Evolutionary conservation across 2,329 filamentous ascomycete genomes (phyloP).

Genomic region (Cladosporium sp.): DNA sequence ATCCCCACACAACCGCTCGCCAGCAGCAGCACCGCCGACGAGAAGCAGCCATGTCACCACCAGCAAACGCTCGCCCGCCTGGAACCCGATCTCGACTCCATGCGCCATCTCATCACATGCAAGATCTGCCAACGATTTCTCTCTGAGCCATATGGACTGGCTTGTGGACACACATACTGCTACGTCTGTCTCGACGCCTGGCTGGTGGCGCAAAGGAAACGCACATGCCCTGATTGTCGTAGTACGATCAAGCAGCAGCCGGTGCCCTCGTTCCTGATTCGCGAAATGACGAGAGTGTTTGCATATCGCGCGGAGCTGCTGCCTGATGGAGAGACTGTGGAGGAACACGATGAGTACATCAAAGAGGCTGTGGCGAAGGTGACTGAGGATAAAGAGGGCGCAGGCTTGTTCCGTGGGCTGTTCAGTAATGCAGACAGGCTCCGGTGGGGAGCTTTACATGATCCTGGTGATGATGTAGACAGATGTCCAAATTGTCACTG

Average conservation of each 20-base stretch:
- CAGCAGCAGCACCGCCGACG: not conserved
- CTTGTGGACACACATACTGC: conserved; percentile 71
- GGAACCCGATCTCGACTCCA: conserved; percentile 57
- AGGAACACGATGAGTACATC: conserved; percentile 59
- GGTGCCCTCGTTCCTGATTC: conserved; percentile 65
- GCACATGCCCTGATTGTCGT: conserved; percentile 70
- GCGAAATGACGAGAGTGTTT: conserved; percentile 65
- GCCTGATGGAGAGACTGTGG: conserved; percentile 62
- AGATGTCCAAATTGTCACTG: conserved; percentile 63
- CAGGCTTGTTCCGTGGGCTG: conserved; percentile 64
- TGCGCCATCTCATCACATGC: conserved; percentile 63
- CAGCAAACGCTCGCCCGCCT: conserved; percentile 11
- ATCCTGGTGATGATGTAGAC: conserved; percentile 60
- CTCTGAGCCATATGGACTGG: conserved; percentile 68
- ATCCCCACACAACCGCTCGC: not conserved
- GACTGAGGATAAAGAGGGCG: conserved; percentile 59
- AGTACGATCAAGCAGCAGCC: conserved; percentile 59
- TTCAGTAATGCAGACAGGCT: conserved; percentile 44
- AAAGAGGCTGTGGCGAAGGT: conserved; percentile 61
- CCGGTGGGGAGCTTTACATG: conserved; percentile 48
- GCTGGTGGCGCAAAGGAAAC: conserved; percentile 52
- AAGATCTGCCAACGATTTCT: conserved; percentile 68
- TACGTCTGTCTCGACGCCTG: conserved; percentile 58
- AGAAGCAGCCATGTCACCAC: conserved; percentile 7
- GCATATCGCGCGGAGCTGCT: conserved; percentile 60